phyloP scores from a whole-genome alignment of 116 monocot species.

The Thalassia testudinum region DNA sequence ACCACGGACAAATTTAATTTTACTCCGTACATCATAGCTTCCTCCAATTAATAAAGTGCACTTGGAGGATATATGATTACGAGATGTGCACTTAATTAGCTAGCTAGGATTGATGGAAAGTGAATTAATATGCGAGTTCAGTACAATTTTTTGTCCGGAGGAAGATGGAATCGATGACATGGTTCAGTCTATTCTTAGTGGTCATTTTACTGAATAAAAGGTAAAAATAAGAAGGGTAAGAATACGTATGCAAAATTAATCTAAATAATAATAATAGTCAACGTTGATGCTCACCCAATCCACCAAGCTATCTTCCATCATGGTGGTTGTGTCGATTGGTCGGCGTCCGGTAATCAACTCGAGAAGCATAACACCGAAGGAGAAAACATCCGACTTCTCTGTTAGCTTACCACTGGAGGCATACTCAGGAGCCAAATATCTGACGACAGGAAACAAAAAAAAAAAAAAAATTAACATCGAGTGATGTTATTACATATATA shows the following conservation, averaged over 20 bases:
- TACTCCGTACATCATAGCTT: too few species aligned
- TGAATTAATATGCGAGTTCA: too few species aligned
- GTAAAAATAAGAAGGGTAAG: background rate
- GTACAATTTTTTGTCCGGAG: too few species aligned
- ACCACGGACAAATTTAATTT: too few species aligned
- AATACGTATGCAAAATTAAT: background rate
- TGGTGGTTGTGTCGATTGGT: slow-evolving; percentile 26
- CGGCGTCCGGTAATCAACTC: slow-evolving; percentile 29
- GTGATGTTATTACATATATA: background rate
- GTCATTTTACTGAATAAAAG: background rate
- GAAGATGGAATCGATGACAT: too few species aligned
- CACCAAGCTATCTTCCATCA: slow-evolving; percentile 48
- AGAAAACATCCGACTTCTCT: slow-evolving; percentile 20
- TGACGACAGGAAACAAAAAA: background rate
- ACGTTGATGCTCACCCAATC: slow-evolving; percentile 41
- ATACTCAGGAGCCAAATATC: slow-evolving; percentile 17
- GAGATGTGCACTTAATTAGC: too few species aligned
- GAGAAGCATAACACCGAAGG: slow-evolving; percentile 15
- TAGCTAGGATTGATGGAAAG: too few species aligned
- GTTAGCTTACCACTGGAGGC: slow-evolving; percentile 18
- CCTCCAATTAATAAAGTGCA: too few species aligned
- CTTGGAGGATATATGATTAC: too few species aligned
- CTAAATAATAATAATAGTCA: background rate
- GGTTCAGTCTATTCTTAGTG: background rate
- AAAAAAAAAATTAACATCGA: too few species aligned